Evolutionary conservation across 495 filamentous ascomycete species (phyloP).

Genomic region (Penicillium soppii): DNA sequence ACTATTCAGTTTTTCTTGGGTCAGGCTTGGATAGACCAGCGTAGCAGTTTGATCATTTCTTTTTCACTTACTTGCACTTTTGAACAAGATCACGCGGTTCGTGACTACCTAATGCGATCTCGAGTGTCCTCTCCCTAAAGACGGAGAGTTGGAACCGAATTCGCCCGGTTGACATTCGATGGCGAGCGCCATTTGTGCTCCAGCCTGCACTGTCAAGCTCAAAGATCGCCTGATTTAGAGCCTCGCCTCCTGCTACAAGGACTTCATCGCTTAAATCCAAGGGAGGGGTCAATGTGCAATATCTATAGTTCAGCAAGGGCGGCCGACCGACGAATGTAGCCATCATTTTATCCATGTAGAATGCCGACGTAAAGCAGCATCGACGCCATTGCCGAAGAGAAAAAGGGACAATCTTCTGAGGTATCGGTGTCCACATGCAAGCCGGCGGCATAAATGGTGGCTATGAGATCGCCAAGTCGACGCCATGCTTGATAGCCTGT

Average conservation of each 20-base stretch:
- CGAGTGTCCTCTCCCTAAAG: slow-evolving; percentile 57
- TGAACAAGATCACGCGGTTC: slow-evolving; percentile 40
- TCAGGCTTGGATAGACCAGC: slow-evolving; percentile 33
- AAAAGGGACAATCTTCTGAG: slow-evolving; percentile 46
- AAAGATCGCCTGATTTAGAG: slow-evolving; percentile 37
- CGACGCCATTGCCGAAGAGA: slow-evolving; percentile 51
- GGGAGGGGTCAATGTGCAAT: slow-evolving; percentile 53
- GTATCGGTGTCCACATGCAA: slow-evolving; percentile 53
- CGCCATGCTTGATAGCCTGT: slow-evolving; percentile 56
- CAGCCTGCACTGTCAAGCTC: slow-evolving; percentile 54
- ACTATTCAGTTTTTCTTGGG: no score
- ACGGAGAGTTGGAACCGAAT: slow-evolving; percentile 49
- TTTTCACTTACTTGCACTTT: slow-evolving; percentile 47
- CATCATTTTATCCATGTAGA: slow-evolving; percentile 50
- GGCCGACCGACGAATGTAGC: slow-evolving; percentile 59
- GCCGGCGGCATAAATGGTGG: slow-evolving; percentile 57
- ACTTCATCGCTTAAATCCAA: slow-evolving; percentile 55
- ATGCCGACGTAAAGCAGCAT: slow-evolving; percentile 53
- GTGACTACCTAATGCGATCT: slow-evolving; percentile 53
- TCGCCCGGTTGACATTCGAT: slow-evolving; percentile 43
- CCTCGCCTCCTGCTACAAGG: slow-evolving; percentile 47
- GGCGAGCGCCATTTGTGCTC: slow-evolving; percentile 42
- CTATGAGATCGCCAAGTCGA: slow-evolving; percentile 48
- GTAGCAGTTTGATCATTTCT: no score
- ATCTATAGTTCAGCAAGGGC: slow-evolving; percentile 54